Evolutionary conservation across 2,329 filamentous ascomycete genomes (phyloP).

Genomic region (Aspergillus texensis): DNA sequence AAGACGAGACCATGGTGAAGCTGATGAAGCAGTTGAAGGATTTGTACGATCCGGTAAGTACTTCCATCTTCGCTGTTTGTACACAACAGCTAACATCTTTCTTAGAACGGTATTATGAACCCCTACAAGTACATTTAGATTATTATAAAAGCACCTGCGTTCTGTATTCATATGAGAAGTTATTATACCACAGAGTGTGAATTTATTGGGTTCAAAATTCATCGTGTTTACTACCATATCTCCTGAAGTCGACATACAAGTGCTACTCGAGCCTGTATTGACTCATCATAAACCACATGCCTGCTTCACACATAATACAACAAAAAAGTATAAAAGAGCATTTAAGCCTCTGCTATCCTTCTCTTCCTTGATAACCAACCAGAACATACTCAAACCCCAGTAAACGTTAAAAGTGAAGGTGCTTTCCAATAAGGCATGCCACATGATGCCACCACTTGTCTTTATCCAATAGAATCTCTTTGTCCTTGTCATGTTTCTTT

Average conservation of each 20-base stretch:
- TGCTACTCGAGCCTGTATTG: background rate
- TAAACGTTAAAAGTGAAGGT: background rate
- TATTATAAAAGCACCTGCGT: background rate
- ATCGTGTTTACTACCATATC: background rate
- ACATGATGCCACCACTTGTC: background rate
- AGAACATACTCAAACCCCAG: background rate
- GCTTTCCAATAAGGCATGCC: background rate
- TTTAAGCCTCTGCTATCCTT: background rate
- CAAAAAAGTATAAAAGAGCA: background rate
- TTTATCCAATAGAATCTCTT: background rate
- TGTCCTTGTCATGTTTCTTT: background rate
- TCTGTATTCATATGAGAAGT: background rate
- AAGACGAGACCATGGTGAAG: conserved; percentile 80
- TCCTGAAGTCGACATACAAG: background rate
- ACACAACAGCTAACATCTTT: conserved; percentile 15
- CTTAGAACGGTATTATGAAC: conserved; percentile 95
- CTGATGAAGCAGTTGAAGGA: conserved; percentile 96
- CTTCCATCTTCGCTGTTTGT: conserved; percentile 1
- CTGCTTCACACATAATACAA: background rate
- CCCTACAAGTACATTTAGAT: conserved; percentile 87
- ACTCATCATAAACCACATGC: background rate
- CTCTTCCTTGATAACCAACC: background rate
- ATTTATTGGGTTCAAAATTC: background rate
- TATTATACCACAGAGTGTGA: conserved; percentile 3
- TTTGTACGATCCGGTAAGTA: conserved; percentile 86